These are phyloP conservation scores for Neurospora sp. DNA, from an alignment of 495 filamentous ascomycete species.

Conservation along the genomic window DNA sequence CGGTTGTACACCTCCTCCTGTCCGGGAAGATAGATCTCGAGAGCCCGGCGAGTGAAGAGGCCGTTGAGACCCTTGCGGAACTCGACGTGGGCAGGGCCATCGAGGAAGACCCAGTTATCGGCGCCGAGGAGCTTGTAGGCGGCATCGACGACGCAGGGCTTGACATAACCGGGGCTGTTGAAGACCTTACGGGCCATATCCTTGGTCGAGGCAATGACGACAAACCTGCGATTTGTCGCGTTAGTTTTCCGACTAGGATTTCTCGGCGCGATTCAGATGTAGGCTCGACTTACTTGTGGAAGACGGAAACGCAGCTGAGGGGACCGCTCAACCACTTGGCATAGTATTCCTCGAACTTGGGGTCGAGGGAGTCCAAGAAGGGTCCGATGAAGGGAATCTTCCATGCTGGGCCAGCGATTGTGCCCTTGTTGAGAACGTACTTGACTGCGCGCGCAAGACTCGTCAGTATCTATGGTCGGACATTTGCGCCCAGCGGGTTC, in stretches of 20 bases:
- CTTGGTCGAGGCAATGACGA: slow-evolving; percentile 90
- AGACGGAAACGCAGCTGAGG: slow-evolving; percentile 94
- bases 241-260: neutral
- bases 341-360: slow-evolving; percentile 82
- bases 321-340: slow-evolving; percentile 85
- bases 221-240: slow-evolving; percentile 54
- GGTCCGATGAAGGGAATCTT: slow-evolving; percentile 96
- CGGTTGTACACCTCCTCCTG: slow-evolving; percentile 85
- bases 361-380: slow-evolving; percentile 84
- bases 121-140: slow-evolving; percentile 89
- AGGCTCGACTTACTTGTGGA: slow-evolving; percentile 75
- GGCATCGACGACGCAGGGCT: slow-evolving; percentile 93
- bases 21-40: slow-evolving; percentile 80
- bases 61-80: slow-evolving; percentile 94
- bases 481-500: neutral
- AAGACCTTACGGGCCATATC: slow-evolving; percentile 96
- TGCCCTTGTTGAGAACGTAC: slow-evolving; percentile 79
- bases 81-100: slow-evolving; percentile 90
- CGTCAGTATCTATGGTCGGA: slow-evolving; percentile 3
- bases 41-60: slow-evolving; percentile 84
- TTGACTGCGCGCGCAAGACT: slow-evolving; percentile 44
- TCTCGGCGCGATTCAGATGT: neutral
- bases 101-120: slow-evolving; percentile 95
- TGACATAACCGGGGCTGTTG: slow-evolving; percentile 87
- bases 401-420: slow-evolving; percentile 68